Evolutionary conservation across 176 grass and related monocot genomes (phyloP).

Genomic region (Melocanna baccifera): DNA sequence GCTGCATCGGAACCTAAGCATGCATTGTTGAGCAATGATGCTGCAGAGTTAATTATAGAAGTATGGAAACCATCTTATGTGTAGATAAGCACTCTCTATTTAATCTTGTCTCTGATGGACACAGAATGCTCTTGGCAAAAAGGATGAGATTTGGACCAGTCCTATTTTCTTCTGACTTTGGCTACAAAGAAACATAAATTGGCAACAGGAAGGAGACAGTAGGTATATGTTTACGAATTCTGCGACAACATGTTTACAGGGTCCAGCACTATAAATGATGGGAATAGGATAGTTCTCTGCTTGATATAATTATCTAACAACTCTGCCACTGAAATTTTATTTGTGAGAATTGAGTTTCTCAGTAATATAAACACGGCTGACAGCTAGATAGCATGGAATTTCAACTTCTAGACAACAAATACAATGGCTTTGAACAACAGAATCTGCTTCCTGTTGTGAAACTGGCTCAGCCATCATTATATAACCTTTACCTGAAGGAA

Average conservation of each 20-base stretch:
- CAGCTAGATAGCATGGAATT: not conserved
- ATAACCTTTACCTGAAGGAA: not conserved
- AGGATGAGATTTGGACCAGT: not conserved
- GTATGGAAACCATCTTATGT: not conserved
- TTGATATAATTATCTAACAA: not conserved
- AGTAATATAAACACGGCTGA: not conserved
- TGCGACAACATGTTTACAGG: constrained; percentile 10
- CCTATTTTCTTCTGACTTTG: not conserved
- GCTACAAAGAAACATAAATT: not conserved
- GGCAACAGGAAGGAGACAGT: not conserved
- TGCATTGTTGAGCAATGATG: constrained; percentile 1
- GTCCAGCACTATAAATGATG: constrained; percentile 14
- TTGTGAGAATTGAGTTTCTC: not conserved
- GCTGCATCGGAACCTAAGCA: not conserved
- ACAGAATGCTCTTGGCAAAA: not conserved
- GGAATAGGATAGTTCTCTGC: not conserved
- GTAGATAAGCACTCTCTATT: not conserved
- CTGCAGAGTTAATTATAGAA: not conserved
- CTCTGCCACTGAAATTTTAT: not conserved
- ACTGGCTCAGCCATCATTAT: not conserved
- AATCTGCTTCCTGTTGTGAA: not conserved
- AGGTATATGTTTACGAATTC: constrained; percentile 22
- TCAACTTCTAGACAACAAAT: not conserved
- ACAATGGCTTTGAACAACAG: not conserved
- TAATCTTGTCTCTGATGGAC: not conserved